phyloP scores from a whole-genome alignment of 2,329 filamentous ascomycete genomes.

The Colletotrichum sojae region DNA sequence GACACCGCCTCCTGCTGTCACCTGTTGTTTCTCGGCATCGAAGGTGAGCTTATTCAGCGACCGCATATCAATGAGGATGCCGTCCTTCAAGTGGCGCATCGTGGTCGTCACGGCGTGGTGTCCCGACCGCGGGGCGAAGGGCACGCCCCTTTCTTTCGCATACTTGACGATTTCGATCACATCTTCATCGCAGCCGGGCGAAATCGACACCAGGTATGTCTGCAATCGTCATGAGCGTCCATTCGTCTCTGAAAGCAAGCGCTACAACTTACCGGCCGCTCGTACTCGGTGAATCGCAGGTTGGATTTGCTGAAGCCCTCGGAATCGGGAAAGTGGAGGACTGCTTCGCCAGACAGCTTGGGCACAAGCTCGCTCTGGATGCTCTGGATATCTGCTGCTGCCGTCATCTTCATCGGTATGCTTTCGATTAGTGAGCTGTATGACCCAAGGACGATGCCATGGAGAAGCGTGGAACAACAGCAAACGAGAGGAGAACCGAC shows the following conservation, averaged over 20 bases:
- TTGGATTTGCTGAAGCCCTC: constrained; percentile 17
- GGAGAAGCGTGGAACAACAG: background rate
- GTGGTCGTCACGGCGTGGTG: constrained; percentile 41
- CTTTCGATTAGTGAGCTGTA: background rate
- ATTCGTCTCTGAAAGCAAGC: background rate
- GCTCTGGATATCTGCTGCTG: background rate
- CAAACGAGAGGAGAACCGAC: background rate
- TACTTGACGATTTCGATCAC: constrained; percentile 34
- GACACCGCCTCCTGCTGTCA: constrained; percentile 19
- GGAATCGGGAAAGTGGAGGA: constrained; percentile 9
- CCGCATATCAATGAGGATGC: constrained; percentile 45
- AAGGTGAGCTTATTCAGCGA: constrained; percentile 43
- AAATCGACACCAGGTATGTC: constrained; percentile 27
- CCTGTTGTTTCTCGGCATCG: constrained; percentile 32
- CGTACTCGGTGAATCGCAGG: constrained; percentile 32
- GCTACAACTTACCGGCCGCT: constrained; percentile 14
- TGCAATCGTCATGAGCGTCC: background rate
- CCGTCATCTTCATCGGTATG: background rate
- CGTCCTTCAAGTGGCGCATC: constrained; percentile 37
- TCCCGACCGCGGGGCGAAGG: constrained; percentile 37
- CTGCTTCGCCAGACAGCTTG: background rate
- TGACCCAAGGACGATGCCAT: background rate
- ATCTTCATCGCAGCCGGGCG: constrained; percentile 23
- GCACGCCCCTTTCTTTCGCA: constrained; percentile 25
- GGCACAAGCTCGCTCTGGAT: constrained; percentile 16